These are phyloP conservation scores for Chalciporus piperatoides DNA, from an alignment of 1,284 basidiomycete species.

Conservation along the genomic window DNA sequence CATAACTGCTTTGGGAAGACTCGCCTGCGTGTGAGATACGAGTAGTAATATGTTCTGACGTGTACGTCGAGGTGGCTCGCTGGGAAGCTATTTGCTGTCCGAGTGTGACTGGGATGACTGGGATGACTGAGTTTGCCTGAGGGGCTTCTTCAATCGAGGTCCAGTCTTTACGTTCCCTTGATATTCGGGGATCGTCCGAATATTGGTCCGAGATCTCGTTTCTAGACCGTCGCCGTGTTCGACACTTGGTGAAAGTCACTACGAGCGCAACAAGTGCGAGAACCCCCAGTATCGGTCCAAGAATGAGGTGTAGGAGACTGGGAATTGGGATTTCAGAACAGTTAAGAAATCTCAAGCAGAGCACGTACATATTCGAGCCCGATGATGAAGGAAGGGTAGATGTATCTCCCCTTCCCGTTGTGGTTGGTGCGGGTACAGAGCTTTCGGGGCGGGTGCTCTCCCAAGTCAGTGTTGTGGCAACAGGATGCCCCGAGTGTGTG, in stretches of 20 bases:
- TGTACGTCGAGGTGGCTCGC: not conserved
- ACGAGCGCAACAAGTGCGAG: conserved; percentile 9
- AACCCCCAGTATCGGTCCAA: conserved; percentile 9
- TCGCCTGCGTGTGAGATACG: conserved; percentile 4
- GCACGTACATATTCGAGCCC: conserved; percentile 12
- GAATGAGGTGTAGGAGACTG: conserved; percentile 12
- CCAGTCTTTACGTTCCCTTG: not conserved
- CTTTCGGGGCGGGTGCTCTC: not conserved
- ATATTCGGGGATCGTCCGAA: not conserved
- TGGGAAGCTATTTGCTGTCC: conserved; percentile 2
- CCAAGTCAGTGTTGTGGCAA: conserved; percentile 2
- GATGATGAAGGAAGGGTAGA: not conserved
- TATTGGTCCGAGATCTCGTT: not conserved
- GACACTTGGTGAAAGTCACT: conserved; percentile 5
- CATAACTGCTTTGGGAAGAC: conserved; percentile 13
- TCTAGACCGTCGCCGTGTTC: conserved; percentile 1
- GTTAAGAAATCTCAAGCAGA: not conserved
- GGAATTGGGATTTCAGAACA: conserved; percentile 4
- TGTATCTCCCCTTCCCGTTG: not conserved
- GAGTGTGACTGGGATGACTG: not conserved
- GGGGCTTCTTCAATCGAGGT: not conserved
- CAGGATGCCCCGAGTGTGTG: not conserved
- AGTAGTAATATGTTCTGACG: not conserved
- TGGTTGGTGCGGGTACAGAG: conserved; percentile 5
- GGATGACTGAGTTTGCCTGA: not conserved